These are phyloP conservation scores for Solanum corneliomulleri DNA, from an alignment of 257 asterid genomes.

Conservation along the genomic window DNA sequence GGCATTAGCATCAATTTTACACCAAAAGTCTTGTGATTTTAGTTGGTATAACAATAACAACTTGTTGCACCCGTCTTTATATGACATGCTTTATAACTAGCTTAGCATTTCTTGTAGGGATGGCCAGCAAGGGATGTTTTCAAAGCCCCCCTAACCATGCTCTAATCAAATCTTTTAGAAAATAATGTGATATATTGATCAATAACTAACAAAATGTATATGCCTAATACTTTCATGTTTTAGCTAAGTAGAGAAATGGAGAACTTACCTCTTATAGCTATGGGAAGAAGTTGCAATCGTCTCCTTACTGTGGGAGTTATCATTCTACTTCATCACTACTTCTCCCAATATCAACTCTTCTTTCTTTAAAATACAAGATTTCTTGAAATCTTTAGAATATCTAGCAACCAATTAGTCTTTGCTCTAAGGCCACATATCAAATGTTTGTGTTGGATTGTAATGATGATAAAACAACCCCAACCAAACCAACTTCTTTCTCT, in stretches of 20 bases:
- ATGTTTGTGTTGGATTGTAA: background rate
- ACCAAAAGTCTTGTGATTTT: background rate
- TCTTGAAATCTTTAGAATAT: background rate
- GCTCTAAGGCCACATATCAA: background rate
- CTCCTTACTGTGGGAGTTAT: background rate
- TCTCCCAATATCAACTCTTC: background rate
- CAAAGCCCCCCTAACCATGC: background rate
- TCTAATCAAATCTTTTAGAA: background rate
- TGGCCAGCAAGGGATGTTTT: background rate
- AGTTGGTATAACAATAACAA: background rate
- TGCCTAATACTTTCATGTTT: background rate
- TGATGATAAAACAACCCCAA: background rate
- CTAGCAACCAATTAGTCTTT: background rate
- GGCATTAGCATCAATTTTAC: background rate
- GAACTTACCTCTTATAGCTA: background rate
- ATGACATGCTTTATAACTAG: background rate
- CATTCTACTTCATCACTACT: background rate
- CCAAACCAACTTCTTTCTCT: background rate
- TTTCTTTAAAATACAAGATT: background rate
- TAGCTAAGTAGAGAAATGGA: background rate
- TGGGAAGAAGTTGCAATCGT: background rate
- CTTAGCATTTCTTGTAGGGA: background rate
- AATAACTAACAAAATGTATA: background rate
- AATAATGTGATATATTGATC: background rate
- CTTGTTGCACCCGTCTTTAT: background rate